Evolutionary conservation across 1,284 basidiomycete genomes (phyloP).

Genomic region (Cystobasidiaceae sp.): DNA sequence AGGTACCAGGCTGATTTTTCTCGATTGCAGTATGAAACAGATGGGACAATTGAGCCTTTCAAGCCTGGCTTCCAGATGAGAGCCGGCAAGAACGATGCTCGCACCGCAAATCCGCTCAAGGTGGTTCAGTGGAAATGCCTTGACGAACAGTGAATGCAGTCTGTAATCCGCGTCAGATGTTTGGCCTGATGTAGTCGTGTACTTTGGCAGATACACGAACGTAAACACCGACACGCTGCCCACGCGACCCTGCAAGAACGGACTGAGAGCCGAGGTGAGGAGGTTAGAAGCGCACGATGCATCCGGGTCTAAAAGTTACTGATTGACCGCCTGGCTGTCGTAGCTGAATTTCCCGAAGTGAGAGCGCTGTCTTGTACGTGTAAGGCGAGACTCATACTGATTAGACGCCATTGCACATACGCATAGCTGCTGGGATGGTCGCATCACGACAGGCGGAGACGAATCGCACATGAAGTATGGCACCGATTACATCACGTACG

Average conservation of each 20-base stretch:
- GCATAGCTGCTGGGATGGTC: constrained; percentile 9
- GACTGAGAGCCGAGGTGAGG: constrained; percentile 4
- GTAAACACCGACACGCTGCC: neutral
- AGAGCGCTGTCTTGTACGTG: no score
- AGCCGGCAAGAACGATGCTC: neutral
- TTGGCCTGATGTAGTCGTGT: neutral
- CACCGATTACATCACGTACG: neutral
- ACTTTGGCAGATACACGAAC: neutral
- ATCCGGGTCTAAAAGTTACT: no score
- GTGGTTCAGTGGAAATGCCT: constrained; percentile 12
- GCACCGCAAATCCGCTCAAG: neutral
- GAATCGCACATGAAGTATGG: constrained; percentile 1
- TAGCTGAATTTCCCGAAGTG: constrained; percentile 8
- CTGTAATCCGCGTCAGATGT: neutral
- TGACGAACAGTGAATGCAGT: neutral
- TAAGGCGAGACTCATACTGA: no score
- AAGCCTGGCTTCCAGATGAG: constrained; percentile 4
- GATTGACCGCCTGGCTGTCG: no score
- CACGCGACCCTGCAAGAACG: neutral
- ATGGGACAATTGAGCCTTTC: neutral
- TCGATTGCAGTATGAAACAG: neutral
- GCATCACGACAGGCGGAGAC: neutral
- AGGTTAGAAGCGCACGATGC: no score
- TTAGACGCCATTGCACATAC: no score
- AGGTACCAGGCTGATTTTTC: no score